Evolutionary conservation across 2,329 filamentous ascomycete genomes (phyloP).

Genomic region (Neonectria neomacrospora): DNA sequence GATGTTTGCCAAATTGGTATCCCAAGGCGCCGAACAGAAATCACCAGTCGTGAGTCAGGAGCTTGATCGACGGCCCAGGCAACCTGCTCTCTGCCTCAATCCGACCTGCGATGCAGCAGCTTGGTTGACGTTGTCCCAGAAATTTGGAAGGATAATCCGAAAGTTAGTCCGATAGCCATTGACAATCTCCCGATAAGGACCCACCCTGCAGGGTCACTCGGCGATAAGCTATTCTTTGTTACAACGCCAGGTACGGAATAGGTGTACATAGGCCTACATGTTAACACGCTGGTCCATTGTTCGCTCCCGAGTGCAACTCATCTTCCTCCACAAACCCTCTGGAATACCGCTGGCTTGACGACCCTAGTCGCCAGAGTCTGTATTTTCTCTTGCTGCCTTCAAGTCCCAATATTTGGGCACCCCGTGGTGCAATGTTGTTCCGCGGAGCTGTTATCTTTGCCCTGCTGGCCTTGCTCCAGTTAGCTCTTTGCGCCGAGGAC

Average conservation of each 20-base stretch:
- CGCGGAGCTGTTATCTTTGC: constrained; percentile 61
- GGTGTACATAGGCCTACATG: constrained; percentile 42
- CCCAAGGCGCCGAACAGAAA: background rate
- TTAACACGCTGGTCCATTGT: constrained; percentile 49
- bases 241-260: constrained; percentile 29
- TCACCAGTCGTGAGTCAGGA: constrained; percentile 6
- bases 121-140: constrained; percentile 17
- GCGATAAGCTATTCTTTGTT: constrained; percentile 32
- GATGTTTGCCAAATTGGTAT: background rate
- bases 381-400: constrained; percentile 4
- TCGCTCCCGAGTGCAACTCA: constrained; percentile 9
- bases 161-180: constrained; percentile 39
- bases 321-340: constrained; percentile 23
- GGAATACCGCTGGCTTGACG: constrained; percentile 13
- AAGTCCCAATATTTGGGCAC: constrained; percentile 31
- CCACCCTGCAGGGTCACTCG: constrained; percentile 21
- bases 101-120: constrained; percentile 13
- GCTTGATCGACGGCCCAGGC: constrained; percentile 7
- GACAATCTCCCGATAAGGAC: constrained; percentile 34
- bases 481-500: constrained; percentile 72
- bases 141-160: constrained; percentile 40
- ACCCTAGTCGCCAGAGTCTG: constrained; percentile 14
- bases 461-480: constrained; percentile 64
- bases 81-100: constrained; percentile 21
- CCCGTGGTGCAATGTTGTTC: constrained; percentile 61